phyloP scores from a whole-genome alignment of 2,329 filamentous ascomycete genomes.

The Aspergillus texensis region DNA sequence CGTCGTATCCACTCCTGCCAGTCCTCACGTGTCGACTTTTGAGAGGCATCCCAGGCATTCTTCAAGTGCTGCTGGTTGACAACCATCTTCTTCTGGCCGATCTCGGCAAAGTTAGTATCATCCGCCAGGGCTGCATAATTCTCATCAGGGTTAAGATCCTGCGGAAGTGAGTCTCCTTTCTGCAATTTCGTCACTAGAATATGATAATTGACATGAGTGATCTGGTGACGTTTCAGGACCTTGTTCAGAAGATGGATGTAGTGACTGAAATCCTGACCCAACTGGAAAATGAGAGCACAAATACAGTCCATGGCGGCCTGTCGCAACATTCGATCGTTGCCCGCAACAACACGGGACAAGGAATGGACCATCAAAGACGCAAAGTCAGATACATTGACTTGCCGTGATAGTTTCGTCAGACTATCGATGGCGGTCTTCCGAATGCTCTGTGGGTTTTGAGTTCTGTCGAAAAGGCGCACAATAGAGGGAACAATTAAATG shows the following conservation, averaged over 20 bases:
- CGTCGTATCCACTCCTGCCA: slow-evolving; percentile 99
- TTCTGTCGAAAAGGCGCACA: slow-evolving; percentile 89
- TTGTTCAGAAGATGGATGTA: slow-evolving; percentile 95
- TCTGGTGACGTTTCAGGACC: slow-evolving; percentile 73
- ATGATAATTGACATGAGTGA: slow-evolving; percentile 89
- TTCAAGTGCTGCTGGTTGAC: slow-evolving; percentile 98
- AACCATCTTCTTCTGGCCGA: slow-evolving; percentile 88
- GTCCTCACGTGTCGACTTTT: slow-evolving; percentile 96
- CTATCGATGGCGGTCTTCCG: slow-evolving; percentile 91
- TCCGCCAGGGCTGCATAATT: slow-evolving; percentile 77
- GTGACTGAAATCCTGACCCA: slow-evolving; percentile 92
- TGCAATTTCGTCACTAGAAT: slow-evolving; percentile 89
- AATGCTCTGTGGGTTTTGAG: slow-evolving; percentile 75
- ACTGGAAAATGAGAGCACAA: slow-evolving; percentile 91
- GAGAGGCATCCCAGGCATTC: slow-evolving; percentile 93
- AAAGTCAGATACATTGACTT: slow-evolving; percentile 97
- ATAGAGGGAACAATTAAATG: slow-evolving; percentile 96
- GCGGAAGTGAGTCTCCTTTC: slow-evolving; percentile 91
- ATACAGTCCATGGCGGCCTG: slow-evolving; percentile 88
- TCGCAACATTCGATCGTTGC: slow-evolving; percentile 72
- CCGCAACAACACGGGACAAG: slow-evolving; percentile 77
- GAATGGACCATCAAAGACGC: slow-evolving; percentile 96
- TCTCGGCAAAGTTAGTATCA: slow-evolving; percentile 79
- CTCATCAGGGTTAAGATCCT: slow-evolving; percentile 86
- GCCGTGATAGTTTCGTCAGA: slow-evolving; percentile 87